phyloP scores from a whole-genome alignment of 768 basidiomycete species.

The Agaricus blazei region DNA sequence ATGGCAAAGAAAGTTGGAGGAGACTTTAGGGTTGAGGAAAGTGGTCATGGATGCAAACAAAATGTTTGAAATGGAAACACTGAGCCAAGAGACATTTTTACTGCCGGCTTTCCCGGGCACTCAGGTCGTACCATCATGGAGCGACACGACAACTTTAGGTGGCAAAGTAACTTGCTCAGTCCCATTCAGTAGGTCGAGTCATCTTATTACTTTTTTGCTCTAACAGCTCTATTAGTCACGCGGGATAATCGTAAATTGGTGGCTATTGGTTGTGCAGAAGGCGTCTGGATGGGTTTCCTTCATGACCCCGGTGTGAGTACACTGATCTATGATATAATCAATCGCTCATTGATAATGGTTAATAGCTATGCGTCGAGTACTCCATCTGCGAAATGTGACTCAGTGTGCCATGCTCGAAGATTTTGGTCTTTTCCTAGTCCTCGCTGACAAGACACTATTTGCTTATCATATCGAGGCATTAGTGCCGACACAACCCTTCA shows the following conservation, averaged over 20 bases:
- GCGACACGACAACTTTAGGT: conserved; percentile 64
- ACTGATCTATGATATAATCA: neutral
- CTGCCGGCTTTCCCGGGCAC: conserved; percentile 59
- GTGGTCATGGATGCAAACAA: conserved; percentile 92
- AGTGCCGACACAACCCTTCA: conserved; percentile 79
- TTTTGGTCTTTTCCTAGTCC: conserved; percentile 93
- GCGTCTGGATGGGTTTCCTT: conserved; percentile 96
- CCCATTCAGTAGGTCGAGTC: conserved; percentile 71
- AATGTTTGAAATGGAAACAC: conserved; percentile 88
- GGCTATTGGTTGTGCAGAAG: conserved; percentile 92
- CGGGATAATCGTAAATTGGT: conserved; percentile 82
- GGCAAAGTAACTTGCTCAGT: conserved; percentile 94
- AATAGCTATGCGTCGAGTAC: conserved; percentile 84
- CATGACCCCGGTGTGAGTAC: conserved; percentile 74
- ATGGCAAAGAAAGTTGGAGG: conserved; percentile 88
- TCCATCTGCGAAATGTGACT: conserved; percentile 90
- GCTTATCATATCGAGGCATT: conserved; percentile 96
- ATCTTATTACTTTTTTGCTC: neutral
- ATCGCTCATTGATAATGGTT: neutral
- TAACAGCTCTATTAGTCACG: conserved; percentile 48
- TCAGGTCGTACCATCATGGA: conserved; percentile 54
- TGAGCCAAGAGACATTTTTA: conserved; percentile 86
- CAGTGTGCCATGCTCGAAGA: conserved; percentile 96
- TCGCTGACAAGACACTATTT: conserved; percentile 91
- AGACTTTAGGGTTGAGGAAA: conserved; percentile 79